These are phyloP conservation scores for Pascua sp. DNA, from an alignment of 1,284 basidiomycete genomes.

Conservation along the genomic window DNA sequence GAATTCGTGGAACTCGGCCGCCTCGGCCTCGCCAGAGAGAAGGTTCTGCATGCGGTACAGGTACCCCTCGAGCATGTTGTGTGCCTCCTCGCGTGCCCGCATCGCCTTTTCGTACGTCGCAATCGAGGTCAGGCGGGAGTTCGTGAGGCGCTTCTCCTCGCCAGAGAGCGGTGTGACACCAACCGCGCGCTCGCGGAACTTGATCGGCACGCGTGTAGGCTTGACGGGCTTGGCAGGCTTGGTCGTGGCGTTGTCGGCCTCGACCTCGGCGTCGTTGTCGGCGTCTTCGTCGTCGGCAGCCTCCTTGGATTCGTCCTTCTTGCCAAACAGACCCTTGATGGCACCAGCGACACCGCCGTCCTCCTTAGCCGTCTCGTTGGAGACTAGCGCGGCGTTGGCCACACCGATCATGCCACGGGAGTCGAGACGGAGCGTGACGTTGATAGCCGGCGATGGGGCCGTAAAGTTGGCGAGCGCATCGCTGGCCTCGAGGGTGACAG, in stretches of 20 bases:
- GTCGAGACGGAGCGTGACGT: constrained; percentile 73
- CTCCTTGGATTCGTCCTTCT: constrained; percentile 48
- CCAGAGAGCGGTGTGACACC: constrained; percentile 67
- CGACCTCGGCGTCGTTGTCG: constrained; percentile 42
- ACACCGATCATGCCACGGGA: constrained; percentile 74
- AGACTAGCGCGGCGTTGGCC: constrained; percentile 69
- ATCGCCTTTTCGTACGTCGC: constrained; percentile 74
- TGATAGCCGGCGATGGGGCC: constrained; percentile 56
- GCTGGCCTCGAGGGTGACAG: constrained; percentile 34
- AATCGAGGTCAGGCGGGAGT: constrained; percentile 70
- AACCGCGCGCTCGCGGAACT: constrained; percentile 61
- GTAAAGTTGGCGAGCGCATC: constrained; percentile 42
- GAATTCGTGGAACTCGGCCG: constrained; percentile 71
- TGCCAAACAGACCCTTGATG: constrained; percentile 79
- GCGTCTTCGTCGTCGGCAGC: constrained; percentile 51
- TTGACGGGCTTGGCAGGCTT: constrained; percentile 18
- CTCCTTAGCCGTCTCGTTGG: constrained; percentile 49
- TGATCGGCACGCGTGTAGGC: constrained; percentile 53
- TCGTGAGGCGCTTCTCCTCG: constrained; percentile 66
- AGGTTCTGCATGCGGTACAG: constrained; percentile 85
- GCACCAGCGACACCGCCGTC: constrained; percentile 71
- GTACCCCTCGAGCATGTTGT: constrained; percentile 87
- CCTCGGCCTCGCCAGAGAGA: constrained; percentile 60
- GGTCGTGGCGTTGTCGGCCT: constrained; percentile 26
- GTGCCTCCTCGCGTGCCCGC: constrained; percentile 77